Evolutionary conservation across 495 filamentous ascomycete genomes (phyloP).

Genomic region (Penicillium mononematosum): DNA sequence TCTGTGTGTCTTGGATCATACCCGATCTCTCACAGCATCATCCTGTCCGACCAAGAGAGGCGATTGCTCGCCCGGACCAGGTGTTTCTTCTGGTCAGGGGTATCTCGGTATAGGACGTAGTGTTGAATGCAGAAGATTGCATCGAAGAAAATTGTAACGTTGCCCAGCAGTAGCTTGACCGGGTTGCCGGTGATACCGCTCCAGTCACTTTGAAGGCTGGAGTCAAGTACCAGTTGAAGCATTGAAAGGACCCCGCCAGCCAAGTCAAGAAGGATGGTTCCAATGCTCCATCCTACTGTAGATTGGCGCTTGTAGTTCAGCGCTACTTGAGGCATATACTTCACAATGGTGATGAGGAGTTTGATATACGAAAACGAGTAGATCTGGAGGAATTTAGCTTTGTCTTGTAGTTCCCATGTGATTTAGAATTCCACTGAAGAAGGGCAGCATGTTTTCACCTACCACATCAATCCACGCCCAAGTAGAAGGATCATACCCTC

Average conservation of each 20-base stretch:
- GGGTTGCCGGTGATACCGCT: conserved; percentile 88
- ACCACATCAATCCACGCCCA: conserved; percentile 85
- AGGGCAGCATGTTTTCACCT: conserved; percentile 32
- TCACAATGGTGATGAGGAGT: conserved; percentile 80
- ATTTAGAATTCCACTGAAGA: neutral
- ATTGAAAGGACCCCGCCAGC: conserved; percentile 79
- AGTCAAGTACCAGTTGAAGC: conserved; percentile 78
- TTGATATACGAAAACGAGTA: conserved; percentile 86
- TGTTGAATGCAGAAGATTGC: conserved; percentile 83
- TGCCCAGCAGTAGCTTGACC: conserved; percentile 81
- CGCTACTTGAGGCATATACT: conserved; percentile 85
- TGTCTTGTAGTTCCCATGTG: neutral
- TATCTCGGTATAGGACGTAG: conserved; percentile 67
- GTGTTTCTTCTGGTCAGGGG: conserved; percentile 19
- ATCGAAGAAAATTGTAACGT: conserved; percentile 84
- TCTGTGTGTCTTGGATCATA: neutral
- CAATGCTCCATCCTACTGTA: conserved; percentile 84
- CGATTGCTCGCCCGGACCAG: conserved; percentile 22
- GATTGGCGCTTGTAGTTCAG: conserved; percentile 79
- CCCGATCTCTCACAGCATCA: neutral
- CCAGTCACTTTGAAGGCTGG: conserved; percentile 81
- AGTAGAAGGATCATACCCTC: conserved; percentile 49
- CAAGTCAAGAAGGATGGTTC: conserved; percentile 82
- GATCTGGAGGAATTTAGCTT: conserved; percentile 46
- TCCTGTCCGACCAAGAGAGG: conserved; percentile 31